Percentiles rank a stretch among this genome's conserved stretches.
Conservation (phyloP, 2,329 filamentous ascomycete species). For the Xylariaceae sp. region DNA sequence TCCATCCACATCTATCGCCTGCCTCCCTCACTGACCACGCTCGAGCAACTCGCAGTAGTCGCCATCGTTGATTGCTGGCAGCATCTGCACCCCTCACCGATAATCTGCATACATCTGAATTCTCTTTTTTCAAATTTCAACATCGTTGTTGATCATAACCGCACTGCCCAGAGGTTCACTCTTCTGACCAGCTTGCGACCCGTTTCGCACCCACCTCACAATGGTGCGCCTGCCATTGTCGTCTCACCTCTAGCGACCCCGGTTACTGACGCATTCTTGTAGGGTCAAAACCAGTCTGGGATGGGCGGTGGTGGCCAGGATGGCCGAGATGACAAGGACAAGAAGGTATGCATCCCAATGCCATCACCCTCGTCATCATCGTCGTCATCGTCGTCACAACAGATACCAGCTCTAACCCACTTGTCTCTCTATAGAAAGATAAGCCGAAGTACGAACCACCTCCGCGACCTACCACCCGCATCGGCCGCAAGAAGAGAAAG, state of each 20-base stretch:
- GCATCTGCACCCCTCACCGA: no score
- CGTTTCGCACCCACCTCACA: slow-evolving; percentile 18
- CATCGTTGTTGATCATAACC: no score
- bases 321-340: slow-evolving; percentile 81
- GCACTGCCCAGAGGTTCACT: background rate
- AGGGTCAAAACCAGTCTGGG: slow-evolving; percentile 85
- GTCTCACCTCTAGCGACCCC: background rate
- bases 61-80: no score
- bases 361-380: background rate
- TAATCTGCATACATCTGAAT: no score
- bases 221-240: slow-evolving; percentile 21
- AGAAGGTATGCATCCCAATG: slow-evolving; percentile 73
- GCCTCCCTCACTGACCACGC: no score
- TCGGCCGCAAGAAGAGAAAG: slow-evolving; percentile 99
- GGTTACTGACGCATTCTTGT: slow-evolving; percentile 8
- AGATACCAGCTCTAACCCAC: background rate
- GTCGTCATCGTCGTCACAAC: background rate
- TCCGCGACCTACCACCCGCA: slow-evolving; percentile 90
- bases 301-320: slow-evolving; percentile 74
- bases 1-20: no score
- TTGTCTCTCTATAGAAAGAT: slow-evolving; percentile 67
- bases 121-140: no score
- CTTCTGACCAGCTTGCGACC: slow-evolving; percentile 8
- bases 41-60: no score
- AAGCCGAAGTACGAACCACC: slow-evolving; percentile 99